These are phyloP conservation scores for Xerocomellus chrysenteron DNA, from an alignment of 768 basidiomycete species.

Conservation along the genomic window DNA sequence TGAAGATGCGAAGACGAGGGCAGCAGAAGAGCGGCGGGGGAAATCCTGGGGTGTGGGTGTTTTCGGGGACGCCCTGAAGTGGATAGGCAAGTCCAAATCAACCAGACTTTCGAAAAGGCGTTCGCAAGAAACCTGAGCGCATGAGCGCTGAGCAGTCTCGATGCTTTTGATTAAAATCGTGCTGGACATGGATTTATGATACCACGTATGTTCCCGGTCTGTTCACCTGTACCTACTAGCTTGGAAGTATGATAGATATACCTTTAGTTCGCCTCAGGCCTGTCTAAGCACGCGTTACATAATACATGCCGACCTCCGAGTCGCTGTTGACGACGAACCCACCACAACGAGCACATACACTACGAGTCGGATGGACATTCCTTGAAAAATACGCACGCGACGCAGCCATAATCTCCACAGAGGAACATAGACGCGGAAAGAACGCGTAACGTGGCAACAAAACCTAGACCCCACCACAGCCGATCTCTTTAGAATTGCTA, in stretches of 20 bases:
- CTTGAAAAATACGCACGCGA: conserved; percentile 19
- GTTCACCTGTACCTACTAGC: not conserved
- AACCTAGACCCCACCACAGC: not conserved
- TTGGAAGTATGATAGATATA: not conserved
- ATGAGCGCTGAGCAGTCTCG: not conserved
- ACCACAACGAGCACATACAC: conserved; percentile 5
- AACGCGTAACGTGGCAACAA: conserved; percentile 5
- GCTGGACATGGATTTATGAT: not conserved
- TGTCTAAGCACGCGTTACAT: conserved; percentile 10
- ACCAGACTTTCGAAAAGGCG: not conserved
- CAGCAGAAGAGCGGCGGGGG: conserved; percentile 15
- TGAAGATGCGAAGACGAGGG: conserved; percentile 23
- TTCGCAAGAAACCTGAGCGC: not conserved
- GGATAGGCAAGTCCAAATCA: conserved; percentile 12
- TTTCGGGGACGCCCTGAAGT: conserved; percentile 14
- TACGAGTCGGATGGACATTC: conserved; percentile 28
- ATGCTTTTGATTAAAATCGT: not conserved
- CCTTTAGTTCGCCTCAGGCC: not conserved
- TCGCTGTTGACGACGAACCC: not conserved
- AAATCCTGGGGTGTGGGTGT: conserved; percentile 3
- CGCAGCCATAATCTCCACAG: conserved; percentile 1
- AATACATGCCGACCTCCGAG: conserved; percentile 1
- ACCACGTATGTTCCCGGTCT: not conserved
- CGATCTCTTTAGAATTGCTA: conserved; percentile 14
- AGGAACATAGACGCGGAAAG: conserved; percentile 3